Evolutionary conservation across 140 eudicot species (phyloP).

Genomic region (Stevia rebaudiana): DNA sequence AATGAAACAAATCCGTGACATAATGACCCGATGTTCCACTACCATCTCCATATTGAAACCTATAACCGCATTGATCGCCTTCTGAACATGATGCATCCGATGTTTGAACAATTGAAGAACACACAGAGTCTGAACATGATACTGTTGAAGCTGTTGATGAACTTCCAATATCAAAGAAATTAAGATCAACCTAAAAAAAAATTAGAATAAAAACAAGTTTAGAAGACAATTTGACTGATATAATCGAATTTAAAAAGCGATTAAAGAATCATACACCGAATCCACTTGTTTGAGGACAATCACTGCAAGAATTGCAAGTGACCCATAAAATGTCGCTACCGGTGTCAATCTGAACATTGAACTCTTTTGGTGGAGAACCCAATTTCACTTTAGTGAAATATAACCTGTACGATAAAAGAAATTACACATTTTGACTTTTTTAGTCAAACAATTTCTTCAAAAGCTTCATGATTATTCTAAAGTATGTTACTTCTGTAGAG

Average conservation of each 20-base stretch:
- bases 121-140: constrained; percentile 74
- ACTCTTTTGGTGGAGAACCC: constrained; percentile 92
- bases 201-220: not conserved
- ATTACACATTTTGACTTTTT: constrained; percentile 10
- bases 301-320: constrained; percentile 66
- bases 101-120: constrained; percentile 54
- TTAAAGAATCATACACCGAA: constrained; percentile 50
- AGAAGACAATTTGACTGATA: not conserved
- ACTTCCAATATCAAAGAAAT: constrained; percentile 52
- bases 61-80: constrained; percentile 65
- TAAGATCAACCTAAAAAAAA: constrained; percentile 53
- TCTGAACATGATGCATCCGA: constrained; percentile 64
- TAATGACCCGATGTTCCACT: constrained; percentile 90
- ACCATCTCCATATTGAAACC: constrained; percentile 81
- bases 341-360: constrained; percentile 86
- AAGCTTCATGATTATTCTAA: constrained; percentile 2
- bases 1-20: constrained; percentile 70
- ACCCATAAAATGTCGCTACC: constrained; percentile 97
- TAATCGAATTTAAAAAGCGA: not conserved
- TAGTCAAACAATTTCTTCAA: constrained; percentile 19
- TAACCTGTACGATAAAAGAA: constrained; percentile 40
- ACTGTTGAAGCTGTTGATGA: constrained; percentile 73
- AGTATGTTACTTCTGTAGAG: not conserved
- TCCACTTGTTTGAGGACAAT: constrained; percentile 84
- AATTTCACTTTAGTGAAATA: constrained; percentile 76